Base-by-base conservation (phyloP, 768 basidiomycete species). In the Mycena vulgaris region DNA sequence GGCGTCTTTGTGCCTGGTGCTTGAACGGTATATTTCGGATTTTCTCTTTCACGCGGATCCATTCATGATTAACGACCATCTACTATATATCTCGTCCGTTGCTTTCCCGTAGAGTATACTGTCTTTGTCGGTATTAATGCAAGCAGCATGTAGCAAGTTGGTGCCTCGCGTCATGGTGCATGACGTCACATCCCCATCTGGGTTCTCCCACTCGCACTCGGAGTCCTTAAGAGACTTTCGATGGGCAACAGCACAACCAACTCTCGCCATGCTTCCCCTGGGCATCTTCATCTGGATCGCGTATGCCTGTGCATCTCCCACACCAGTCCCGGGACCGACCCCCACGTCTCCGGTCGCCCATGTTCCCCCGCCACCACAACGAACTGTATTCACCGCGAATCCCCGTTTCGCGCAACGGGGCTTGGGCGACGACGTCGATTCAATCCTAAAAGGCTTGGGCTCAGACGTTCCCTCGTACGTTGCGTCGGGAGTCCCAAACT, bases 1-100 rank as follows among this genome's bases (percentile, higher is more conserved):
- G 78, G 80, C 16, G 79, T 82, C 21, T 89, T 87, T 80, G 84
- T 93, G 35, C 82, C 85, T 30, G 82, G 83, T 68, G 82, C 80
- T 68, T 89, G 71, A 78, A 58, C n/a, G 59, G 53, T 71, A 25
- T 51, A 37, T 56, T 8, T 61, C 35, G 27, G 51, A 56, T 57
- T 47, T 52, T 47, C 31, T 51, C 31, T 52, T 67, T 57, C 37
- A 30, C 23, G 58, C 27, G 66, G 55, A 68, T 49, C 30, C 70
- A 63, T 66, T 66, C 65, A 66, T 37, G 70, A 71, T 61, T 66
- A 37, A 67, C 66, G 70, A 64, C 64, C 56, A 56, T 30, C 4
- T 45, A 45, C 42, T 45, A 48, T 45, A 39, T 71, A 47, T 63
- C 45, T 56, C 27, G 45, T 57, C 57, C n/a, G 19, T 61, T 63